phyloP scores from a whole-genome alignment of 2,329 filamentous ascomycete genomes.

The Fusarium sp. region DNA sequence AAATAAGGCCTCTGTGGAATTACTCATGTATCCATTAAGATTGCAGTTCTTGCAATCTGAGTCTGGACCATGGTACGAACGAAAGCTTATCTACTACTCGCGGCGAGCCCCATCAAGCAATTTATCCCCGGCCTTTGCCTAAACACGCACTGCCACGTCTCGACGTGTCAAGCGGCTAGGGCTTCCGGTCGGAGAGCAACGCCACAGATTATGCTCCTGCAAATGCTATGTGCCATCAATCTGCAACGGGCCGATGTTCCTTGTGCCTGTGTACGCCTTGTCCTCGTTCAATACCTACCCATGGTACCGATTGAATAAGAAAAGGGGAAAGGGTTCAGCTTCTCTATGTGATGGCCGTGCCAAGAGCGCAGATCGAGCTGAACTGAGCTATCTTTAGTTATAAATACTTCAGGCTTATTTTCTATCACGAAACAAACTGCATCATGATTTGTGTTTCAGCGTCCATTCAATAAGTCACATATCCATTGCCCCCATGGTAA shows the following conservation, averaged over 20 bases:
- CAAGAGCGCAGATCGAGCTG: constrained; percentile 1
- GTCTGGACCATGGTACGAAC: too few relatives aligned
- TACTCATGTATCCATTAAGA: too few relatives aligned
- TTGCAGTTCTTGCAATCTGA: too few relatives aligned
- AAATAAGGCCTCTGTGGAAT: constrained; percentile 2
- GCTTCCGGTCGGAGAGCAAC: background rate
- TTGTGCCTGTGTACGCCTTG: background rate
- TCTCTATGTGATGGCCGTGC: background rate
- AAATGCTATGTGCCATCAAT: constrained; percentile 16
- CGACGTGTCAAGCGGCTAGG: background rate
- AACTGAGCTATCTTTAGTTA: constrained; percentile 12
- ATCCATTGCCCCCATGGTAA: background rate
- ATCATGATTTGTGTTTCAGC: constrained; percentile 35
- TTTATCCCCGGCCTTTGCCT: background rate
- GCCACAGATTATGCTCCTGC: constrained; percentile 4
- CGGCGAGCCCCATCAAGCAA: too few relatives aligned
- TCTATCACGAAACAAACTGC: constrained; percentile 25
- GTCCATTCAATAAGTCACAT: constrained; percentile 15
- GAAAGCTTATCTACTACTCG: background rate
- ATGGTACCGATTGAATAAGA: background rate
- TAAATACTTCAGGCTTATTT: constrained; percentile 7
- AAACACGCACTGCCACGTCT: background rate
- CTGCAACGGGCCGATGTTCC: constrained; percentile 42
- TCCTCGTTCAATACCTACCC: background rate
- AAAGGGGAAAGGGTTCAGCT: background rate